Evolutionary conservation across 2,329 filamentous ascomycete species (phyloP), one percentile per base, ranked within the genome.

Genomic region (Plenodomus biglobosus): DNA sequence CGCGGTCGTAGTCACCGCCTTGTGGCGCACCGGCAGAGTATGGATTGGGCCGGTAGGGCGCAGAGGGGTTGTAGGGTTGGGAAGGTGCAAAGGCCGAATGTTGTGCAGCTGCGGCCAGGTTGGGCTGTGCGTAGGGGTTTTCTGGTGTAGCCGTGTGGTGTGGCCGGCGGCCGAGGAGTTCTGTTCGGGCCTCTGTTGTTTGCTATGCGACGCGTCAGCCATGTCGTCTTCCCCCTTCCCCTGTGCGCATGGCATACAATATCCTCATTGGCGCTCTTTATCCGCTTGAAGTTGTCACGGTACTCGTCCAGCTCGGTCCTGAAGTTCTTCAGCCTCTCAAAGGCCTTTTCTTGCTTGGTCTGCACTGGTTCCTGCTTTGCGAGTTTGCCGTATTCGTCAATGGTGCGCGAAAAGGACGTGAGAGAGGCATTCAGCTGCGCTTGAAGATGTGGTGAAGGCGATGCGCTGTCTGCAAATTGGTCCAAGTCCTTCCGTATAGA

Each of bases 311-410:
- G 81, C 67, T 97, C 92, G 37, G 80, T 73, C 49, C 90, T 85
- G 74, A 99, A 99, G 62, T 85, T 90, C 72, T 88, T 88, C 49
- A 96, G 80, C 38, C 94, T 84, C 68, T 95, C 90, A 56, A 84
- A 80, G 1, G 92, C 94, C 68, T 97, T 96, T 51, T 94, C 87
- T 61, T 95, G 89, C 75, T 97, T 99, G 50, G 89, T 87, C 3
- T 88, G 82, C 47, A 95, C 92, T 24, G 96, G 84, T 73, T 99
- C 94, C 64, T 92, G 88, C 58, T 89, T 88, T 1, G 92, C 87
- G 22, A 95, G 84, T 46, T 82, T 81, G 64, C 87, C 84, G 78
- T 99, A 99, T 69, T 96, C 92, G 75, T 96, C 92, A 56, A 99
- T 81, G 1, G 90, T 95, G 52, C 94, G 90, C 39, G 88, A 84